These are phyloP conservation scores for Schwanniomyces sp. DNA, from an alignment of 805 yeast genomes.

Conservation along the genomic window DNA sequence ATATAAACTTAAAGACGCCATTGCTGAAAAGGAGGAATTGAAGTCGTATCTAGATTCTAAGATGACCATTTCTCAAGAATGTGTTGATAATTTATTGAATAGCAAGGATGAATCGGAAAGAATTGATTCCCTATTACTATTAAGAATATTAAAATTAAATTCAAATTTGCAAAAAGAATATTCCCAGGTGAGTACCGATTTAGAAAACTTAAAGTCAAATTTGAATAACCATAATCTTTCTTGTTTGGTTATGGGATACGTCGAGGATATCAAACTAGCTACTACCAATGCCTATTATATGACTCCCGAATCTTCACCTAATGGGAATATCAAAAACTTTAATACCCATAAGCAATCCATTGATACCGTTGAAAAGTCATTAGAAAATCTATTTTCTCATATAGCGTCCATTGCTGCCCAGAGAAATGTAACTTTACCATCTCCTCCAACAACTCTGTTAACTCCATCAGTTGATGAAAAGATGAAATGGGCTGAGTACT, in stretches of 20 bases:
- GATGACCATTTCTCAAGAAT: constrained; percentile 31
- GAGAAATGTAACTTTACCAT: constrained; percentile 41
- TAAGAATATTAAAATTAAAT: constrained; percentile 33
- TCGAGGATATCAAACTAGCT: constrained; percentile 40
- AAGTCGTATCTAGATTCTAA: constrained; percentile 31
- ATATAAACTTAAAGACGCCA: constrained; percentile 24
- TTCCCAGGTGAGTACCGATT: constrained; percentile 21
- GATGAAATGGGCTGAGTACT: constrained; percentile 37
- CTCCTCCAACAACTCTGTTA: constrained; percentile 14
- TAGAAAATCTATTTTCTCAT: constrained; percentile 48
- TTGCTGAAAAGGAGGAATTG: constrained; percentile 29
- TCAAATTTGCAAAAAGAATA: constrained; percentile 31
- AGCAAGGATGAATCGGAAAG: constrained; percentile 10
- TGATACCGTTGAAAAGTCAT: constrained; percentile 11
- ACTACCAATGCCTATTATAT: constrained; percentile 2
- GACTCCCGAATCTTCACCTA: constrained; percentile 10
- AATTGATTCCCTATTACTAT: constrained; percentile 26
- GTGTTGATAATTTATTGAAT: constrained; percentile 25
- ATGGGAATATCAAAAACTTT: neutral
- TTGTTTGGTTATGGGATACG: constrained; percentile 47
- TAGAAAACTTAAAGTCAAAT: constrained; percentile 22
- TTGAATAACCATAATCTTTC: constrained; percentile 44
- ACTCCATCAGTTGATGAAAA: constrained; percentile 20
- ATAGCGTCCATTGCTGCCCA: constrained; percentile 49
- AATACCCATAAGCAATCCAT: neutral